Evolutionary conservation across 495 filamentous ascomycete genomes (phyloP), one percentile per base, ranked within the genome.

Genomic region (Lichenothelia convexa): DNA sequence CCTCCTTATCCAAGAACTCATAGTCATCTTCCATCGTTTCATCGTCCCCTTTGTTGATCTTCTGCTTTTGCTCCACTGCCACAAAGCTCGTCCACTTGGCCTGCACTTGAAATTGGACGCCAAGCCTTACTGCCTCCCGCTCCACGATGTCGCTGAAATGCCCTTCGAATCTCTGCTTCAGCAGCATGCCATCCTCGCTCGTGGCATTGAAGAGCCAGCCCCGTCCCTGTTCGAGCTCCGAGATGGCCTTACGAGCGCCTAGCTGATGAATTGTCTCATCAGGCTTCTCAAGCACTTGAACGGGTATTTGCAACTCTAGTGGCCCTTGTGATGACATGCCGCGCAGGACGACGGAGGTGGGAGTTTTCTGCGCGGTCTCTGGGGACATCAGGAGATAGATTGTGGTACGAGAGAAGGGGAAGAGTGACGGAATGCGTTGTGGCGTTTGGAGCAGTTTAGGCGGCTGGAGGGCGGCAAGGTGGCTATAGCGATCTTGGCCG

Each of bases 31-130:
- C 24, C 24, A 27, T 27, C 8, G 9, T 33, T 33, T 18, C 15
- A 18, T 23, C 34, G 11, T 33, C 35, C 8, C 3, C 20, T 13
- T 29, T 26, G 19, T 35, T 33, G 8, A 27, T 35, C 24, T 29
- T 18, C 2, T 9, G 12, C 31, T 59, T 53, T 12, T 49, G 48
- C 43, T 73, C 61, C 9, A 80, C 59, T 4, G 78, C 77, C 3
- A 82, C 72, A 38, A 83, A 84, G 0, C 70, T 73, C 43, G 71
- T 76, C 64, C 68, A 76, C 45, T 73, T 78, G 0, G 73, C 67
- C 3, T 64, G 70, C 12, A 82, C 64, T 33, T 76, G 73, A 43
- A 67, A 82, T 18, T 63, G 56, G 23, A 71, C 62, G 0, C 78
- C 77, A 0, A 82, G 55, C 0, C 65, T 50, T 3, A 77, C 65